phyloP scores from a whole-genome alignment of 331 rosid genomes.

The Quercus tomentella region DNA sequence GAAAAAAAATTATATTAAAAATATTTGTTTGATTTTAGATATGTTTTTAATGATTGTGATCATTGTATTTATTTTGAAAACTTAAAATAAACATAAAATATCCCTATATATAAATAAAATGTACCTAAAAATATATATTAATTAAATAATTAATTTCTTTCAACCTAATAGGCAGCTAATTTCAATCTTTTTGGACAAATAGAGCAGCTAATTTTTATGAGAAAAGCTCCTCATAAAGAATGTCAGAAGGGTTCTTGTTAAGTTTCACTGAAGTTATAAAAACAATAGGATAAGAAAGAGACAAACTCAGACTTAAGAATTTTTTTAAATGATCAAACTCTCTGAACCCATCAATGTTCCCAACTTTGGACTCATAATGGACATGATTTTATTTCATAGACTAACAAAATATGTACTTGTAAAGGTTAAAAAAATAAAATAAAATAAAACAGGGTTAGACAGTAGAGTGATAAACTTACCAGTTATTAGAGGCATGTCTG shows the following conservation, averaged over 20 bases:
- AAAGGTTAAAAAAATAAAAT: too few species aligned
- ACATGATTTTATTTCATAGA: too few species aligned
- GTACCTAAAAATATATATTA: too few species aligned
- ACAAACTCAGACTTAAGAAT: not conserved
- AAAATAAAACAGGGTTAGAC: too few species aligned
- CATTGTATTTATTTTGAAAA: too few species aligned
- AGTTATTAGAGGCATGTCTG: conserved; percentile 25
- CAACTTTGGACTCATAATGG: too few species aligned
- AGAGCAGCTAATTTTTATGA: not conserved
- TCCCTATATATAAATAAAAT: too few species aligned
- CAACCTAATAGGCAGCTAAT: not conserved
- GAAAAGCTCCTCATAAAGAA: not conserved
- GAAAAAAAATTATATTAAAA: too few species aligned
- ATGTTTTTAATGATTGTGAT: too few species aligned
- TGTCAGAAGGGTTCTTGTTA: not conserved
- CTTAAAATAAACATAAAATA: too few species aligned
- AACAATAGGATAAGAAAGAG: not conserved
- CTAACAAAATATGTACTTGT: too few species aligned
- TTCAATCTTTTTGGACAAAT: not conserved
- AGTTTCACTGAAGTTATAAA: not conserved
- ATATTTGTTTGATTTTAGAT: too few species aligned
- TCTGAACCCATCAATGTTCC: not conserved
- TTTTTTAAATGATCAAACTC: not conserved
- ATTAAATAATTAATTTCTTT: not conserved
- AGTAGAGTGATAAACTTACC: conserved; percentile 24